Evolutionary conservation across 129 eudicot species (phyloP).

Genomic region (Ambrosia trifida): DNA sequence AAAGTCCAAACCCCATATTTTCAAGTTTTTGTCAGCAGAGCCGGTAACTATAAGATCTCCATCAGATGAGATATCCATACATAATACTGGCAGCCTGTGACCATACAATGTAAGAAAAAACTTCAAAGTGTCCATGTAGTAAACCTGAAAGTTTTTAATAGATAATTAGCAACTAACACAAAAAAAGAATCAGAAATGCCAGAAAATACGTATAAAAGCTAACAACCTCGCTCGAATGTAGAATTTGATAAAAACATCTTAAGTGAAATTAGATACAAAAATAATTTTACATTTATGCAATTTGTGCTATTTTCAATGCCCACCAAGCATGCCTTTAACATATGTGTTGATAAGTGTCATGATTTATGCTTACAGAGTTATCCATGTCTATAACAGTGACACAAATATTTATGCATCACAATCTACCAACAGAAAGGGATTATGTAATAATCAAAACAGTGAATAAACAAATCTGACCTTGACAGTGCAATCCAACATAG

Average conservation of each 20-base stretch:
- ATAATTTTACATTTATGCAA: not conserved
- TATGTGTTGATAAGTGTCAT: not conserved
- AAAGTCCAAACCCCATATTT: constrained; percentile 97
- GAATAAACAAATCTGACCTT: constrained; percentile 51
- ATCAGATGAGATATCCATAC: constrained; percentile 96
- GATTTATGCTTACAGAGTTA: not conserved
- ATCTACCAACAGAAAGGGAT: not conserved
- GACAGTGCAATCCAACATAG: constrained; percentile 76
- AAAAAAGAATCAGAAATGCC: not conserved
- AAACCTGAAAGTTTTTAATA: constrained; percentile 55
- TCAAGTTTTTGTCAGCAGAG: constrained; percentile 91
- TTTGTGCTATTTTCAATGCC: not conserved
- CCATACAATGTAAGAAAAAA: constrained; percentile 80
- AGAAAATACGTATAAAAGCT: not conserved
- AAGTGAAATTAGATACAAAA: not conserved
- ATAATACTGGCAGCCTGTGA: constrained; percentile 87
- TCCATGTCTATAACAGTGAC: not conserved
- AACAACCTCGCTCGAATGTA: not conserved
- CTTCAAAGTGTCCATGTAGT: constrained; percentile 77
- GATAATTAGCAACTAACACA: constrained; percentile 14
- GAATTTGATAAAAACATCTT: not conserved
- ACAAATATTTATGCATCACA: not conserved
- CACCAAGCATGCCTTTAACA: constrained; percentile 1
- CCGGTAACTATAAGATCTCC: constrained; percentile 94
- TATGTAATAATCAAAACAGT: not conserved